These are phyloP conservation scores for Aulographum hederae DNA, from an alignment of 2,329 filamentous ascomycete genomes.

Conservation along the genomic window DNA sequence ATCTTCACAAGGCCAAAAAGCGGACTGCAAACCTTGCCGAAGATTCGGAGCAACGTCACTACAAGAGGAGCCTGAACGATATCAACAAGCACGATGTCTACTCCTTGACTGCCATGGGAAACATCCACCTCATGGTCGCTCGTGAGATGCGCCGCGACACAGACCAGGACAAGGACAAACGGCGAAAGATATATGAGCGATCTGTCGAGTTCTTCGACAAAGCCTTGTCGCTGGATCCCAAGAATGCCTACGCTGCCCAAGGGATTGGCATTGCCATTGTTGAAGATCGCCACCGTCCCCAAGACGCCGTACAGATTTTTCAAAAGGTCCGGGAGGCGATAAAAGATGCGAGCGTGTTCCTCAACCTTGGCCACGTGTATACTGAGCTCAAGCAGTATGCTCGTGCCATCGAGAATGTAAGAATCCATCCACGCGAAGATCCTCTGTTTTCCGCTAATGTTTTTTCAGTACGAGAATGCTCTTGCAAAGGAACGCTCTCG, in stretches of 20 bases:
- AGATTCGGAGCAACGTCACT: slow-evolving; percentile 81
- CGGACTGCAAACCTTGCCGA: slow-evolving; percentile 63
- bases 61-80: slow-evolving; percentile 87
- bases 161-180: slow-evolving; percentile 79
- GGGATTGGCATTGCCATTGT: slow-evolving; percentile 86
- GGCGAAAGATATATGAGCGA: slow-evolving; percentile 69
- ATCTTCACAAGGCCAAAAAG: slow-evolving; percentile 77
- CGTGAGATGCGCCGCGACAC: slow-evolving; percentile 88
- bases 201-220: slow-evolving; percentile 99
- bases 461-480: slow-evolving; percentile 57
- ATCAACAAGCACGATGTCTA: slow-evolving; percentile 98
- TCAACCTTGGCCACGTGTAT: slow-evolving; percentile 89
- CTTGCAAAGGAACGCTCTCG: slow-evolving; percentile 57
- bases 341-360: slow-evolving; percentile 70
- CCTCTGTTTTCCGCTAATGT: no score
- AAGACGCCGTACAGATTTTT: slow-evolving; percentile 68
- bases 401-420: slow-evolving; percentile 68
- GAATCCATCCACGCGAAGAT: slow-evolving; percentile 12
- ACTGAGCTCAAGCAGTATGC: slow-evolving; percentile 78
- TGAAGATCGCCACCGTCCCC: slow-evolving; percentile 84
- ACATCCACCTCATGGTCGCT: slow-evolving; percentile 72
- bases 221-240: slow-evolving; percentile 80
- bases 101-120: slow-evolving; percentile 90
- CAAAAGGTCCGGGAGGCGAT: slow-evolving; percentile 80
- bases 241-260: slow-evolving; percentile 91